Percentiles rank a stretch among this genome's conserved stretches.
Conservation (phyloP, 1,284 basidiomycete genomes). For the Malassezia furfur region DNA sequence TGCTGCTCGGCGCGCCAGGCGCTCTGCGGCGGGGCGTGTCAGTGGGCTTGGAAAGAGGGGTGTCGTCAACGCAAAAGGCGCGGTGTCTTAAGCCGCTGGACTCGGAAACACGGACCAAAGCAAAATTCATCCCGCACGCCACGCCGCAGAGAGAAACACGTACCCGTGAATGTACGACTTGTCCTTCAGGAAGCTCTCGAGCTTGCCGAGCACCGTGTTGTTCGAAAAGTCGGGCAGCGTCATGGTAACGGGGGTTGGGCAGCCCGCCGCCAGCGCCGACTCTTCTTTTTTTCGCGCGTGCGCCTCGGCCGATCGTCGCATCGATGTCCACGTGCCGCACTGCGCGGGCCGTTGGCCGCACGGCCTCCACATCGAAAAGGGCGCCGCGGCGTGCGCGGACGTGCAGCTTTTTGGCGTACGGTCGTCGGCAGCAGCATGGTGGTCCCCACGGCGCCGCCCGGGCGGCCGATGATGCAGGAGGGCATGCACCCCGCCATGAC, state of each 20-base stretch:
- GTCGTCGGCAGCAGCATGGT: neutral
- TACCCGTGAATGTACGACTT: conserved; percentile 48
- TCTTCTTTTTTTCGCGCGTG: conserved; percentile 6
- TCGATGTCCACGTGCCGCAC: neutral
- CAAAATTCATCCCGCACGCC: conserved; percentile 36
- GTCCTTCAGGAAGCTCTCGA: conserved; percentile 37
- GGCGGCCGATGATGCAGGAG: neutral
- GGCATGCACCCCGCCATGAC: conserved; percentile 11
- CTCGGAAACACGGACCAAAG: conserved; percentile 50
- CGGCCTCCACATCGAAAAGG: conserved; percentile 1
- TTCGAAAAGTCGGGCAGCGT: conserved; percentile 46
- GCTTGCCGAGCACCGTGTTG: conserved; percentile 32
- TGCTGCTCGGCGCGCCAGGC: conserved; percentile 1
- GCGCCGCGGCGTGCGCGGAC: no score
- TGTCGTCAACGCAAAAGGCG: conserved; percentile 47
- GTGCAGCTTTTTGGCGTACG: neutral
- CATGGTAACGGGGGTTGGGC: conserved; percentile 21
- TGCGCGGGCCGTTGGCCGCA: neutral
- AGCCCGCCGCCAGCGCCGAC: no score
- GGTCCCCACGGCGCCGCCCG: conserved; percentile 5
- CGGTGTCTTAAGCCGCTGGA: conserved; percentile 49
- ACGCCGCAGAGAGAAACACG: conserved; percentile 18
- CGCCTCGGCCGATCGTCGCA: conserved; percentile 8
- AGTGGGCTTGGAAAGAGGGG: conserved; percentile 42
- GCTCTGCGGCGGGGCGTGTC: conserved; percentile 16